Conservation (phyloP, 176 grass and related monocot species). For the Oryza australiensis region DNA sequence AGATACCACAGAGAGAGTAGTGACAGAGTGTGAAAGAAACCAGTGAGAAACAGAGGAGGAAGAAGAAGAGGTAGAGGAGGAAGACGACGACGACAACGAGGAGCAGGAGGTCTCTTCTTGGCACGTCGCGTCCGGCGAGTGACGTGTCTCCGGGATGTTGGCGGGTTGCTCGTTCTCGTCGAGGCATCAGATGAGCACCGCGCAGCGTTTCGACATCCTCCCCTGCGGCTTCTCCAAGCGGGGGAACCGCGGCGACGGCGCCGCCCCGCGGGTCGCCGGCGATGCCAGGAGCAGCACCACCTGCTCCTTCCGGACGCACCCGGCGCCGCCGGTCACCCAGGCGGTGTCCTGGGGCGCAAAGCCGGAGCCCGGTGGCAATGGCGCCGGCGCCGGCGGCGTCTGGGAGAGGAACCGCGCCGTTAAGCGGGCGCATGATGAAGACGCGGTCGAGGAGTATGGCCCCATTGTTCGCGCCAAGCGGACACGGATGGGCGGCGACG, state of each 20-base stretch:
- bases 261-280: constrained; percentile 44
- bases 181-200: constrained; percentile 90
- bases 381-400: neutral
- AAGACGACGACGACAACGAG: neutral
- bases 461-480: constrained; percentile 69
- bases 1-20: constrained; percentile 26
- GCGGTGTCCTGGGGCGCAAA: constrained; percentile 54
- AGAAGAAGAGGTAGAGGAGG: neutral
- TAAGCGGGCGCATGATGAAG: constrained; percentile 73
- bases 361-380: constrained; percentile 41
- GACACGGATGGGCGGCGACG: constrained; percentile 49
- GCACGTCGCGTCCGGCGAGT: constrained; percentile 22
- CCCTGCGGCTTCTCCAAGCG: constrained; percentile 83
- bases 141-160: constrained; percentile 76
- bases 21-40: neutral
- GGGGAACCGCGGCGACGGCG: constrained; percentile 25
- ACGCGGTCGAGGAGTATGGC: constrained; percentile 48
- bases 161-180: constrained; percentile 87
- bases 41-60: constrained; percentile 2
- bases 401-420: constrained; percentile 47
- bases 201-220: constrained; percentile 71
- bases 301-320: constrained; percentile 69
- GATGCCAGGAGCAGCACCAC: constrained; percentile 45
- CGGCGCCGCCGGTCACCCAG: constrained; percentile 48
- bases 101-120: constrained; percentile 8